Evolutionary conservation across 805 yeast species (phyloP), one percentile per base, ranked within the genome.

Genomic region (Wickerhamiella azyma): DNA sequence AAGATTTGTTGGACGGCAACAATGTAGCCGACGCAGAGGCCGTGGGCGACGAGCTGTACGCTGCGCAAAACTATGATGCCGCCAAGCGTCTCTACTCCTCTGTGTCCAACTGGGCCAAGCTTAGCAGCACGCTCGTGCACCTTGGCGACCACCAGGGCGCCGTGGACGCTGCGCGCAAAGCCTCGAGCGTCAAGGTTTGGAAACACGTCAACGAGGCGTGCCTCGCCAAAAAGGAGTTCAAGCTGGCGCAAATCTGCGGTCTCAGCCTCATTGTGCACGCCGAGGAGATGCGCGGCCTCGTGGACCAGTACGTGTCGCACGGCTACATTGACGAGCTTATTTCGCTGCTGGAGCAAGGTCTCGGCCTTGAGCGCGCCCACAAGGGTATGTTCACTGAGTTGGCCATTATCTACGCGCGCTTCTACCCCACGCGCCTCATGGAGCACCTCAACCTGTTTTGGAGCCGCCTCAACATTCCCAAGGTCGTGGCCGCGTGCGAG

Each of bases 301-400:
- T 89, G 39, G 71, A 69, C 52, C 82, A 81, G 54, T 92, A 92
- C 63, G 96, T 92, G 67, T 71, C 75, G 61, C 76, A 81, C 54
- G 98, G 98, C 38, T 85, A 85, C 66, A 88, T 88, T 67, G 82
- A 79, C 54, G 95, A 92, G 70, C 72, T 92, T 53, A 84, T 89
- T 52, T 77, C 96, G 14, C 75, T 92, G 58, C 85, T 92, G 58
- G 98, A 92, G 66, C 89, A 86, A 57, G 97, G 97, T 53, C 74
- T 92, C 50, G 94, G 95, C 37, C 74, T 92, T 55, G 98, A 92
- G 71, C 83, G 98, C 64, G 98, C 98, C 33, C 98, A 92, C 63
- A 92, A 92, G 98, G 98, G 97, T 56, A 89, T 92, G 96, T 92
- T 92, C 64, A 92, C 98, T 9, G 96, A 88, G 66, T 74, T 92